Percentiles rank a stretch among this genome's conserved stretches.
Conservation (phyloP, 345 rosid species). For the thale cress (Arabidopsis thaliana) region TAIR10.1 NC_003070.9:12768501-12769000, state of each 20-base stretch:
- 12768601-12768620: conserved; percentile 77
- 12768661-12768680: conserved; percentile 94
- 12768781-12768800: conserved; percentile 29
- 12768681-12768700: conserved; percentile 61
- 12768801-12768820: conserved; percentile 22
- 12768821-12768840: neutral
- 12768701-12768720: conserved; percentile 92
- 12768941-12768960: too few relatives aligned
- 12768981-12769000: too few relatives aligned
- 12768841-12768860: neutral
- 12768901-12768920: neutral
- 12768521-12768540: too few relatives aligned
- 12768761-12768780: conserved; percentile 31
- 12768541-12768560: too few relatives aligned
- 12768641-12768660: conserved; percentile 93
- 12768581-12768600: conserved; percentile 34
- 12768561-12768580: too few relatives aligned
- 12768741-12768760: conserved; percentile 49
- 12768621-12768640: conserved; percentile 83
- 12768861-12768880: neutral
- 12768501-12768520: too few relatives aligned
- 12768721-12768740: conserved; percentile 73
- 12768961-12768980: too few relatives aligned
- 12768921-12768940: too few relatives aligned
- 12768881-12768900: neutral